Percentiles rank a stretch among this genome's conserved stretches.
These are phyloP conservation scores for Plasmodium gonderi DNA, from an alignment of 169 alveolate species.

Conservation along the genomic window DNA sequence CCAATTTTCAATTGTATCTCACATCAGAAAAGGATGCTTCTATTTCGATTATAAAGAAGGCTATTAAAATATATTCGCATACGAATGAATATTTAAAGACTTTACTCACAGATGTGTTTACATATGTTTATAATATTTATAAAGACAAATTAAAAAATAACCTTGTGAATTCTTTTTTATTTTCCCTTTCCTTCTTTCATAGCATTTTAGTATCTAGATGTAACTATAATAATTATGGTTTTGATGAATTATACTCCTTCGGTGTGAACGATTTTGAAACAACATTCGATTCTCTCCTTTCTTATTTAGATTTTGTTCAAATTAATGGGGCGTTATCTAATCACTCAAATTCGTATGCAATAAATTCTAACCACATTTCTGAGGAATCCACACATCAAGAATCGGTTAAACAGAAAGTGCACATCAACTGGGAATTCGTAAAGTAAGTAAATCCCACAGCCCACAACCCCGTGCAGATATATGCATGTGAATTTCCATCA, in stretches of 20 bases:
- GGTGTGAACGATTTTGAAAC: slow-evolving; percentile 54
- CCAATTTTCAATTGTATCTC: slow-evolving; percentile 49
- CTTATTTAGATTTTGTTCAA: slow-evolving; percentile 37
- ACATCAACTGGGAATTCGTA: slow-evolving; percentile 59
- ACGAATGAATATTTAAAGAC: slow-evolving; percentile 39
- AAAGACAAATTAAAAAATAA: slow-evolving; percentile 48
- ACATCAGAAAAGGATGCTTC: slow-evolving; percentile 38
- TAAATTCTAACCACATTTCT: not conserved
- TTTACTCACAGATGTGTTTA: slow-evolving; percentile 19
- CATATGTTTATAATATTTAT: slow-evolving; percentile 26
- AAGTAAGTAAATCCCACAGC: not conserved
- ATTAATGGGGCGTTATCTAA: not conserved
- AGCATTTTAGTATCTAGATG: slow-evolving; percentile 39
- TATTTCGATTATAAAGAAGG: slow-evolving; percentile 17
- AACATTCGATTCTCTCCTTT: slow-evolving; percentile 40
- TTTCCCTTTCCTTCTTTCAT: slow-evolving; percentile 56
- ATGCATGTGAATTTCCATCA: too few species aligned
- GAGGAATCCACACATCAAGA: not conserved
- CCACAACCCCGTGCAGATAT: not conserved
- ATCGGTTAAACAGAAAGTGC: not conserved
- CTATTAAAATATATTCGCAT: slow-evolving; percentile 51
- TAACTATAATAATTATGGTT: slow-evolving; percentile 45
- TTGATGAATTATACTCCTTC: slow-evolving; percentile 39
- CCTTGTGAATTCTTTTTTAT: slow-evolving; percentile 47
- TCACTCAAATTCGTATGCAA: not conserved